Evolutionary conservation across 2,329 filamentous ascomycete genomes (phyloP), one percentile per base, ranked within the genome.

Genomic region (Bipolaris cookei): DNA sequence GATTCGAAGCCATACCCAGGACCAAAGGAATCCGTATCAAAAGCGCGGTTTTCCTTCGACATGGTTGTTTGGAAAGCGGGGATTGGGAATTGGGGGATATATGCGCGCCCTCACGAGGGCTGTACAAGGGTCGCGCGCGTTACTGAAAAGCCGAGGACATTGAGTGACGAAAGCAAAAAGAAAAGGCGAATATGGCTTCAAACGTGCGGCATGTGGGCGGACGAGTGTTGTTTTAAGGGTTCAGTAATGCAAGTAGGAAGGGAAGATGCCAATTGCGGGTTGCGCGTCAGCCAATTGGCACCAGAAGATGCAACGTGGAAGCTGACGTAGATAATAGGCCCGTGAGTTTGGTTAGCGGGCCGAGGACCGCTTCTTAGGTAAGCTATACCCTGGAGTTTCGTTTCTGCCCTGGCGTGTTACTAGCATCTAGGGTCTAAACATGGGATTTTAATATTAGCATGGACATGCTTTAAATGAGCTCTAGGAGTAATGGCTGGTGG

Each of bases 301-400:
- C 49, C 47, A 58, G 63, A 73, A 75, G 70, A 70, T 67, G 72
- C 67, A 69, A 74, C 71, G 72, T 75, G 71, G 71, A 72, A 62
- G 70, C 67, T 72, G 55, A 58, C 51, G 55, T 58, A 56, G 35
- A 43, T 44, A 44, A 30, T 20, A 47, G 20, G 44, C 30, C 32
- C 44, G 32, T 35, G 21, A 20, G 18, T 16, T 30, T 16, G n/a
- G 42, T 21, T 32, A 42, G 21, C 53, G 53, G 54, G 42, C 54
- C 54, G 54, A 53, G 37, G 54, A 30, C 28, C n/a, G 23, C 43
- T 39, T 11, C 35, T 39, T 20, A 41, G 35, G 53, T 56, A 51
- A 56, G 53, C 50, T 32, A 35, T 30, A 41, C 37, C 21, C 32
- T 11, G 3, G 10, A 30, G 28, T 30, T 30, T 11, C 30, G 20